These are phyloP conservation scores for Eucalyptus tenuipes DNA, from an alignment of 345 rosid genomes.

Conservation along the genomic window DNA sequence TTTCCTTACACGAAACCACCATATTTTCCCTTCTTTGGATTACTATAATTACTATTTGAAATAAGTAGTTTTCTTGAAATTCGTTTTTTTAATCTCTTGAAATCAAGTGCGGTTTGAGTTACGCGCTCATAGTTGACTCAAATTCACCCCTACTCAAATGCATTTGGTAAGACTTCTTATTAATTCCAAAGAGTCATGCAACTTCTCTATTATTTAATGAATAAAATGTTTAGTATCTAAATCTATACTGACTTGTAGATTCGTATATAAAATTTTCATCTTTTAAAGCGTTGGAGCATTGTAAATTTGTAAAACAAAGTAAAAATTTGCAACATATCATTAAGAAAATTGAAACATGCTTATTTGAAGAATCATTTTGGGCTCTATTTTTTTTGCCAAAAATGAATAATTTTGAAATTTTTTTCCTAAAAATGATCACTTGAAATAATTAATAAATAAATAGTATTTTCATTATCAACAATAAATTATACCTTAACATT, in stretches of 20 bases:
- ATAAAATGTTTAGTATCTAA: no score
- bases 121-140: neutral
- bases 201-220: neutral
- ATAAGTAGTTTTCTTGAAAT: neutral
- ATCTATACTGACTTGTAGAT: neutral
- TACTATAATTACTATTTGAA: neutral
- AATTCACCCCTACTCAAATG: neutral
- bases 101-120: neutral
- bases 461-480: neutral
- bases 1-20: neutral
- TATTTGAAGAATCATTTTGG: neutral
- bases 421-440: neutral
- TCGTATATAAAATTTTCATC: neutral
- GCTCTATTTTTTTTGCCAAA: rapidly evolving
- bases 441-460: neutral
- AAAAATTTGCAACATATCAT: neutral
- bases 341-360: neutral
- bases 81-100: neutral
- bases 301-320: neutral
- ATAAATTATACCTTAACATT: no score
- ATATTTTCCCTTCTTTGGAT: neutral
- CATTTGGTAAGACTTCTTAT: neutral
- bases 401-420: neutral
- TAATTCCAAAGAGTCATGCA: neutral
- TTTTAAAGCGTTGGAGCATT: neutral